Conservation (phyloP, 331 rosid genomes). For the Stylosanthes scabra region DNA sequence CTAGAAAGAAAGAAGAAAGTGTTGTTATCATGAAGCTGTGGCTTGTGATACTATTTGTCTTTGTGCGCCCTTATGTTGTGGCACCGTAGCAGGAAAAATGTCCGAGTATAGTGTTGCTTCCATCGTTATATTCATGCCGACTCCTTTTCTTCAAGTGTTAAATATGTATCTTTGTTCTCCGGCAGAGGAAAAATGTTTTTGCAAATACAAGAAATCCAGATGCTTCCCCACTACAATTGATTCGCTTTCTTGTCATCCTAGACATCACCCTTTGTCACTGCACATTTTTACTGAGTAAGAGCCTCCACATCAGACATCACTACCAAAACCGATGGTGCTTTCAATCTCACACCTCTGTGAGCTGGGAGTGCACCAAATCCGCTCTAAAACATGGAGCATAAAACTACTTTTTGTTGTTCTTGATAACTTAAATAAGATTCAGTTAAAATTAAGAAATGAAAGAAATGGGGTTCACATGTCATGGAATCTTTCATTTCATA, state of each 20-base stretch:
- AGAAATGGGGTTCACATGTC: conserved; percentile 16
- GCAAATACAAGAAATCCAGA: not conserved
- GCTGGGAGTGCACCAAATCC: not conserved
- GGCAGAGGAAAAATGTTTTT: not conserved
- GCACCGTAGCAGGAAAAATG: too few species aligned
- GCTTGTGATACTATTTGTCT: not conserved
- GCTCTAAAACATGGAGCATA: not conserved
- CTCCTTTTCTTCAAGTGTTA: too few species aligned
- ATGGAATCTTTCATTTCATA: not conserved
- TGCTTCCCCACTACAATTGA: not conserved
- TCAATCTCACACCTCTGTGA: not conserved
- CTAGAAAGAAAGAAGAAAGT: not conserved
- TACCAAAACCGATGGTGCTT: not conserved
- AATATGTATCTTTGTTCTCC: not conserved
- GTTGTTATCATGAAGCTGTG: not conserved
- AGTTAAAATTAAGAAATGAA: conserved; percentile 2
- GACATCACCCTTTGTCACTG: not conserved
- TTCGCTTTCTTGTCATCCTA: not conserved
- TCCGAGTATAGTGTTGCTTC: too few species aligned
- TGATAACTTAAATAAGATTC: not conserved
- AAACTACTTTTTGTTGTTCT: not conserved
- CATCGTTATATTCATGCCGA: too few species aligned
- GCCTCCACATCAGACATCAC: not conserved
- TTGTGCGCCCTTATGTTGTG: too few species aligned
- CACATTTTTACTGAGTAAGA: not conserved